Evolutionary conservation across 306 rosid species (phyloP), one percentile per base, ranked within the genome.

Genomic region (Trifolium repens): DNA sequence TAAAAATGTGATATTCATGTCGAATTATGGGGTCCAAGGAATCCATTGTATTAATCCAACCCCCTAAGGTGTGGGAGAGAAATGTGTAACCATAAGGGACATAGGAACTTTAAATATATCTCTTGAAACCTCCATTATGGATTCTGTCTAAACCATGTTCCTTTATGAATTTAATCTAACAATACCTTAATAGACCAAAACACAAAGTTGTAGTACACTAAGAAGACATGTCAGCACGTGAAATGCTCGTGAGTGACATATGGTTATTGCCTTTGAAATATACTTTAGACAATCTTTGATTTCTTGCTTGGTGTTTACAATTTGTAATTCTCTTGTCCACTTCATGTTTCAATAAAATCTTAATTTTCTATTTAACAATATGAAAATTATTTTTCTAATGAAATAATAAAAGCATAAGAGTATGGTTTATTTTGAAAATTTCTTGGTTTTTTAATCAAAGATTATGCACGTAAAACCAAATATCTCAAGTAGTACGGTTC

Each of bases 171-270:
- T 79, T 71, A 2, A 39, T 44, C 34, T 37, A 58, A 75, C 63
- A 75, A 74, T 49, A 65, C 61, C 62, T 74, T 78, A 80, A 80
- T 71, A 5, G 68, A 72, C 76, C 65, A 80, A 76, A 83, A 54
- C 63, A 39, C 72, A 73, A 43, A 72, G 79, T 43, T 78, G 88
- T 78, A 75, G 32, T 34, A 83, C 86, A 79, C 79, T 74, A 65
- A 77, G 35, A 81, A 75, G 90, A 86, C 89, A 86, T 9, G 62
- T 42, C 34, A 53, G 60, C 87, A 88, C 91, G 89, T 84, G 92
- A 84, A 30, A 58, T 46, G 82, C 88, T 86, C 76, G 84, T 88
- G 88, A 71, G 69, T 52, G 74, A 15, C 73, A 55, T 39, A 80
- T 80, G 86, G 82, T 67, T 62, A 27, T 71, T 83, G 88, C 85